Base-by-base conservation (phyloP, 768 basidiomycete genomes). In the Podaxis sp. region DNA sequence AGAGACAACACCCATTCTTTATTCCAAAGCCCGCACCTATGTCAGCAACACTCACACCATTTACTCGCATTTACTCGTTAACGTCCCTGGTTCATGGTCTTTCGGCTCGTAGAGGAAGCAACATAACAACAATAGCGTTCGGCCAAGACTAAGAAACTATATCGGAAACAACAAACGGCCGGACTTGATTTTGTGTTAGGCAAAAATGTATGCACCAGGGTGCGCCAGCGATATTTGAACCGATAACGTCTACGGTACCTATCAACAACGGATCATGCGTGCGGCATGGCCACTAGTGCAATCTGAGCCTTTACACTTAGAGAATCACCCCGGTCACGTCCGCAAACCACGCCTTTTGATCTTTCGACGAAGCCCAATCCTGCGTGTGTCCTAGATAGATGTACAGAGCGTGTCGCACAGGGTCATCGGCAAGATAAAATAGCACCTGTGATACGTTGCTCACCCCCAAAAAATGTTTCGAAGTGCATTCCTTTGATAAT, bases 401-500 rank as follows among this genome's bases (percentile, higher is more conserved):
- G 8, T 9, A 19, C 19, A 46, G 19, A 17, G n/a, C 15, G 1
- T 19, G 7, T 19, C 17, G n/a, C 44, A 46, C 44, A 46, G 17
- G 44, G 19, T 15, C 40, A 42, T 2, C 2, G 0, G 2, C 19
- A 19, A n/a, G 44, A 46, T 46, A 22, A 46, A 46, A 46, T 46
- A 46, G 19, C 5, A 22, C 44, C 17, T 7, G 44, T 6, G 9
- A 46, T 8, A 7, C 1, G 3, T 4, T n/a, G 68, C 77, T 59
- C 67, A 85, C 87, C 89, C 49, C 89, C 90, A 65, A 93, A 93
- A 77, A 92, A 93, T 0, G 90, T 91, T 72, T 90, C 84, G 56
- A 89, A 84, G 70, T 89, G 89, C 71, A 88, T 83, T 7, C 90
- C 90, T 61, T 84, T 85, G 59, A 92, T 82, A 57, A 74, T 77